Evolutionary conservation across 1,284 basidiomycete species (phyloP), one percentile per base, ranked within the genome.

Genomic region (Vanrija pseudolonga): DNA sequence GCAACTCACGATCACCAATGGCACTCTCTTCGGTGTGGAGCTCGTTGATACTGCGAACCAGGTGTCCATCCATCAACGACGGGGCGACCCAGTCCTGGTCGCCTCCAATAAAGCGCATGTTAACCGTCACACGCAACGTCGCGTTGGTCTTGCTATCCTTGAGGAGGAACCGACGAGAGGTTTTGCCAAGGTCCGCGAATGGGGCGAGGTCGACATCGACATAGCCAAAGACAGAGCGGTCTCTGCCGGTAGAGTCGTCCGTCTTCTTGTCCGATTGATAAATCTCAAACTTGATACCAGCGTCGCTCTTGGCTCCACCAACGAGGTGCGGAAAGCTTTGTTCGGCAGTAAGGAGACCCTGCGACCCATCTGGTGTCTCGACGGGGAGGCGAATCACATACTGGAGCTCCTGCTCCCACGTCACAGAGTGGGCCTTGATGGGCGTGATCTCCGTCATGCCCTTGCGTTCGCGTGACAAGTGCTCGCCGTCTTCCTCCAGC

Each of bases 131-230:
- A 51, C 71, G 68, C 48, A 77, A 61, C n/a, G 69, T 73, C 19
- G 75, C 74, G 58, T 77, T 77, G 11, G 74, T 72, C 55, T 69
- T 66, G 56, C 71, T 71, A 15, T 68, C 66, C 47, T 60, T 65
- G 50, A 77, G 63, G 38, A 77, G 53, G 52, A 72, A 76, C 51
- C 69, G 56, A 53, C 75, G 62, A 7, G 71, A 68, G 32, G 65
- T 65, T 24, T 53, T 59, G 0, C 73, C 73, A 24, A 61, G 65
- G 19, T 71, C 73, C 4, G 72, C 75, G 62, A 73, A 77, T 9
- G 71, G 65, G n/a, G 75, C 75, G 24, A 77, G 54, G 61, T 77
- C 75, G 24, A 76, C 55, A 53, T 76, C 65, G n/a, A 77, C 66
- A 4, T 60, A 62, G 2, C 75, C 75, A 56, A 72, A 74, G 1